Conservation (phyloP, 306 rosid species). For the Ochetophila trinervis region DNA sequence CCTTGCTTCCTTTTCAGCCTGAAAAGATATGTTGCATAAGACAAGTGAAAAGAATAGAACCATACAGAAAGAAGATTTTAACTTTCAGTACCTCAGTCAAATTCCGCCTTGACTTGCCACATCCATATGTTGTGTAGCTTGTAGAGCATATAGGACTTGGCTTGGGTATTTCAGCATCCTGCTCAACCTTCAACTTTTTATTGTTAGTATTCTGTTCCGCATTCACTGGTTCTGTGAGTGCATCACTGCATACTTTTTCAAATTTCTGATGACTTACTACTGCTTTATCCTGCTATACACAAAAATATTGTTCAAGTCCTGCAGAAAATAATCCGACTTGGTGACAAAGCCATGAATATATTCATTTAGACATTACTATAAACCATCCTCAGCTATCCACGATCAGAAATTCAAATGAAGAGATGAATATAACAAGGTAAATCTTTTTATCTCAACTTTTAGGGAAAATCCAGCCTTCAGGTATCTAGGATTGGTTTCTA, state of each 20-base stretch:
- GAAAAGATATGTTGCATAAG: constrained; percentile 12
- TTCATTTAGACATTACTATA: constrained; percentile 6
- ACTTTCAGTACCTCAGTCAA: constrained; percentile 64
- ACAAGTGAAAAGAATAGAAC: neutral
- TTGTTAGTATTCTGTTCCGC: constrained; percentile 25
- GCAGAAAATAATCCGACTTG: constrained; percentile 45
- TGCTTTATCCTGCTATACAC: constrained; percentile 69
- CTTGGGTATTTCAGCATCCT: constrained; percentile 41
- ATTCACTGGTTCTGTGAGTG: constrained; percentile 15
- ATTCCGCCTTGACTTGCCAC: constrained; percentile 64
- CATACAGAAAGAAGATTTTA: constrained; percentile 9
- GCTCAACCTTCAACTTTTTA: constrained; percentile 37
- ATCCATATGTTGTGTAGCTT: constrained; percentile 39
- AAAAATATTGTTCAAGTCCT: constrained; percentile 52
- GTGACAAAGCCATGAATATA: constrained; percentile 29
- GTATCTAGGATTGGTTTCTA: too few species aligned
- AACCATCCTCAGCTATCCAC: neutral
- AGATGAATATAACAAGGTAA: neutral
- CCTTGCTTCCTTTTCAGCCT: constrained; percentile 91
- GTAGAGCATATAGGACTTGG: constrained; percentile 31
- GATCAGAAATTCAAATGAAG: neutral
- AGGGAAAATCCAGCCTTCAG: too few species aligned
- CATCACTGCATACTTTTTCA: constrained; percentile 27
- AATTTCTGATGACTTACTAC: constrained; percentile 33
- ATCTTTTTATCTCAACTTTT: too few species aligned